These are phyloP conservation scores for Xerocomellus chrysenteron DNA, from an alignment of 768 basidiomycete genomes.

Conservation along the genomic window DNA sequence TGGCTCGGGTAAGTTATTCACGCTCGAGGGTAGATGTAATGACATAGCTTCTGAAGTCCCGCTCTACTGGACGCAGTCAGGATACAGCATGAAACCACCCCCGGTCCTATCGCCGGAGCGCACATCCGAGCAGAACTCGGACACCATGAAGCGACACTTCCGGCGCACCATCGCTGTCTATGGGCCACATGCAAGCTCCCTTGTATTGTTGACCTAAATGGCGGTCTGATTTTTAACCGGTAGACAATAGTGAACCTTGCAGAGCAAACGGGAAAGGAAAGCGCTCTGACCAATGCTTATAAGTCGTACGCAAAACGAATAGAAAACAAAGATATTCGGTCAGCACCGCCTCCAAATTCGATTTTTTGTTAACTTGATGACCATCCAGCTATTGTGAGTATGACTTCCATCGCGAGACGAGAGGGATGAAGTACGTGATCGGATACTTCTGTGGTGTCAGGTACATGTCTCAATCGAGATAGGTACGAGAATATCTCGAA, in stretches of 20 bases:
- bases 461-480: constrained; percentile 3
- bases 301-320: constrained; percentile 63
- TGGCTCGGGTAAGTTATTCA: constrained; percentile 69
- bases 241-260: constrained; percentile 88
- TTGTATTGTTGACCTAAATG: not conserved
- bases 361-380: not conserved
- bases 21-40: not conserved
- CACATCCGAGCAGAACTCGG: constrained; percentile 69
- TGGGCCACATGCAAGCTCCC: constrained; percentile 66
- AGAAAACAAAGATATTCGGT: constrained; percentile 56
- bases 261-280: constrained; percentile 89
- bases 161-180: constrained; percentile 61
- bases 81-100: constrained; percentile 84
- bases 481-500: constrained; percentile 91
- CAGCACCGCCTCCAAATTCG: constrained; percentile 20
- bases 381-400: constrained; percentile 68
- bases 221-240: constrained; percentile 3
- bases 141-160: constrained; percentile 74
- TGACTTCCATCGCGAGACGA: constrained; percentile 92
- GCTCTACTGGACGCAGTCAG: constrained; percentile 88
- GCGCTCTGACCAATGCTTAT: constrained; percentile 74
- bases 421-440: constrained; percentile 81
- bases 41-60: constrained; percentile 57
- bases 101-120: constrained; percentile 74
- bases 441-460: not conserved